phyloP scores from a whole-genome alignment of 495 filamentous ascomycete genomes.

The Apodospora peruviana region DNA sequence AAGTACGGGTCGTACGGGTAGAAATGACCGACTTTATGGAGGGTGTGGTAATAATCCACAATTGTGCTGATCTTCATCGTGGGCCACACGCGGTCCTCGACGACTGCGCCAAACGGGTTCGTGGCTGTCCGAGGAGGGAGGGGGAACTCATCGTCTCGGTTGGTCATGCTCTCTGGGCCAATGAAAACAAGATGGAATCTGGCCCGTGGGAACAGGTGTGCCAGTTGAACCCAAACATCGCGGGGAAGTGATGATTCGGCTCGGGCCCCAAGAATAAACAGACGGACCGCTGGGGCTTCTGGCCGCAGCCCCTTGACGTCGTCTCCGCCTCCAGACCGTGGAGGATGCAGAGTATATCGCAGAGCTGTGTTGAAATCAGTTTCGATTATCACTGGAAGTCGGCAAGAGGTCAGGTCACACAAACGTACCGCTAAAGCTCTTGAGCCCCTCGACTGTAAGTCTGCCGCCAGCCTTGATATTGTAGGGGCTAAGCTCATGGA shows the following conservation, averaged over 20 bases:
- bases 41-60: slow-evolving; percentile 96
- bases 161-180: slow-evolving; percentile 90
- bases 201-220: slow-evolving; percentile 79
- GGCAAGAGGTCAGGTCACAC: no score
- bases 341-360: slow-evolving; percentile 88
- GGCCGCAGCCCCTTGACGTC: slow-evolving; percentile 74
- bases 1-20: slow-evolving; percentile 96
- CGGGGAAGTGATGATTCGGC: slow-evolving; percentile 94
- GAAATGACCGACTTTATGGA: slow-evolving; percentile 85
- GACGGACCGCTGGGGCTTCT: slow-evolving; percentile 76
- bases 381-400: no score
- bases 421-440: slow-evolving; percentile 82
- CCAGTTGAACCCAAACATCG: slow-evolving; percentile 87
- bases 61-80: slow-evolving; percentile 94
- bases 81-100: slow-evolving; percentile 79
- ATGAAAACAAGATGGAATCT: slow-evolving; percentile 87
- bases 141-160: slow-evolving; percentile 84
- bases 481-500: slow-evolving; percentile 93
- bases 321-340: slow-evolving; percentile 64
- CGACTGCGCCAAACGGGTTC: slow-evolving; percentile 89
- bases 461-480: slow-evolving; percentile 63
- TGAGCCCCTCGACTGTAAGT: slow-evolving; percentile 80
- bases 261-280: slow-evolving; percentile 93
- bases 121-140: slow-evolving; percentile 72
- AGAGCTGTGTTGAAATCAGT: slow-evolving; percentile 53